A percentile compares a stretch with the other conserved stretches of the same genome.
phyloP scores from a whole-genome alignment of 495 filamentous ascomycete genomes.

The Hypoxylon intermedium region DNA sequence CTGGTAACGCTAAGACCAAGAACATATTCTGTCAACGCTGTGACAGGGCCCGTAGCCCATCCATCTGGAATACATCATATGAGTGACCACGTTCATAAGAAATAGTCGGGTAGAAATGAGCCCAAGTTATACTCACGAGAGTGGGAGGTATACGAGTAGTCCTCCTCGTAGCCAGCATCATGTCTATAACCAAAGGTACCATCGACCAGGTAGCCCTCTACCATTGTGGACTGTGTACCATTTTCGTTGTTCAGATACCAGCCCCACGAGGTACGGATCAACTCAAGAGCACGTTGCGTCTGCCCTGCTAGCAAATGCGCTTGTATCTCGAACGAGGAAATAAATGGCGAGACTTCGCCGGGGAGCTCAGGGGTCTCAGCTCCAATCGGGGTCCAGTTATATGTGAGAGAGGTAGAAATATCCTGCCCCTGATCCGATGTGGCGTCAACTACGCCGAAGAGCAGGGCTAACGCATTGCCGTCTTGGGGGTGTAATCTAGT shows the following conservation, averaged over 20 bases:
- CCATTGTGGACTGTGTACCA: conserved; percentile 68
- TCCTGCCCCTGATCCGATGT: conserved; percentile 34
- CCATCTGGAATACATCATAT: conserved; percentile 47
- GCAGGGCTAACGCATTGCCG: conserved; percentile 57
- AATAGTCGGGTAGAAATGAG: background rate
- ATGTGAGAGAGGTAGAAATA: conserved; percentile 57
- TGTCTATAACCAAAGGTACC: conserved; percentile 66
- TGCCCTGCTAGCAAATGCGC: conserved; percentile 63
- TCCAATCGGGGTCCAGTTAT: conserved; percentile 67
- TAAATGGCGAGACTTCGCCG: conserved; percentile 68
- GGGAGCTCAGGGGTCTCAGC: conserved; percentile 64
- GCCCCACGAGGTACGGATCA: conserved; percentile 68
- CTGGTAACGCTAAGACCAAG: conserved; percentile 62
- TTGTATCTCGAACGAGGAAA: conserved; percentile 69
- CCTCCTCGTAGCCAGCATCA: conserved; percentile 56
- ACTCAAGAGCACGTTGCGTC: conserved; percentile 60
- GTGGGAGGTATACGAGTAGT: conserved; percentile 63
- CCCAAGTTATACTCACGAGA: conserved; percentile 48
- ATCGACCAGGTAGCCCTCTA: conserved; percentile 67
- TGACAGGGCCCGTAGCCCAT: conserved; percentile 67
- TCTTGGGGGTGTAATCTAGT: conserved; percentile 58
- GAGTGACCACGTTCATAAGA: background rate
- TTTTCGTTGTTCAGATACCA: conserved; percentile 68
- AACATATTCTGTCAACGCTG: conserved; percentile 62
- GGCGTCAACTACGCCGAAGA: conserved; percentile 48